Conservation (phyloP, 805 yeast species). For the Spathaspora boniae region DNA sequence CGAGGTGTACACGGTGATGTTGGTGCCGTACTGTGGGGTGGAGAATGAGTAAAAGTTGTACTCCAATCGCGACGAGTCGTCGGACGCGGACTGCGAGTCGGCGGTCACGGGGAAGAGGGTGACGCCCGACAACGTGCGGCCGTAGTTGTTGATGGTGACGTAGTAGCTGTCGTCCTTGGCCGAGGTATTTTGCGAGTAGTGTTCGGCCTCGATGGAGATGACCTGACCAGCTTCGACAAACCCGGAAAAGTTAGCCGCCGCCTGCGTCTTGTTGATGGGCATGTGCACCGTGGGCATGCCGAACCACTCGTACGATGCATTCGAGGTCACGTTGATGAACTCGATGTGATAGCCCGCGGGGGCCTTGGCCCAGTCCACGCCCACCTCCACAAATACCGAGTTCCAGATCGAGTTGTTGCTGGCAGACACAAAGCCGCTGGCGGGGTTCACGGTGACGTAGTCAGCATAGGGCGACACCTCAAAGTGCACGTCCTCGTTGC, state of each 20-base stretch:
- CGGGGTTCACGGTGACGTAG: slow-evolving; percentile 10
- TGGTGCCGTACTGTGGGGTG: slow-evolving; percentile 10
- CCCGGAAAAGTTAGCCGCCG: slow-evolving; percentile 11
- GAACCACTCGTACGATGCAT: slow-evolving; percentile 9
- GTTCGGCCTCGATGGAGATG: slow-evolving; percentile 16
- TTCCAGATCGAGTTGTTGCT: slow-evolving; percentile 14
- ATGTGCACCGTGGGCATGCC: slow-evolving; percentile 10
- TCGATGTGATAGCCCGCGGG: slow-evolving; percentile 12
- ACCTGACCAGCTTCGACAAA: slow-evolving; percentile 14
- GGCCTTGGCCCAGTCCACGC: slow-evolving; percentile 15
- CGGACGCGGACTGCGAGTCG: slow-evolving; percentile 13
- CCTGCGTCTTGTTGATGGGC: slow-evolving; percentile 12
- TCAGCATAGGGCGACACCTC: slow-evolving; percentile 12
- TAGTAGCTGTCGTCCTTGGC: slow-evolving; percentile 12
- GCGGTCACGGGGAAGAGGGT: slow-evolving; percentile 13
- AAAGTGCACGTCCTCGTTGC: slow-evolving; percentile 15
- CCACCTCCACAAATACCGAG: slow-evolving; percentile 12
- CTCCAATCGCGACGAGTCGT: slow-evolving; percentile 13
- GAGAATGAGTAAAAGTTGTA: slow-evolving; percentile 15
- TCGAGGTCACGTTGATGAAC: slow-evolving; percentile 13
- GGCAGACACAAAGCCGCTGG: slow-evolving; percentile 11
- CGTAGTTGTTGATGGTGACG: slow-evolving; percentile 11
- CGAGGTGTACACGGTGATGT: slow-evolving; percentile 14
- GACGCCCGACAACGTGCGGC: slow-evolving; percentile 15
- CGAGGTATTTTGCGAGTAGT: slow-evolving; percentile 8